These are phyloP conservation scores for Cystobasidium ongulense DNA, from an alignment of 768 basidiomycete genomes.

Conservation along the genomic window DNA sequence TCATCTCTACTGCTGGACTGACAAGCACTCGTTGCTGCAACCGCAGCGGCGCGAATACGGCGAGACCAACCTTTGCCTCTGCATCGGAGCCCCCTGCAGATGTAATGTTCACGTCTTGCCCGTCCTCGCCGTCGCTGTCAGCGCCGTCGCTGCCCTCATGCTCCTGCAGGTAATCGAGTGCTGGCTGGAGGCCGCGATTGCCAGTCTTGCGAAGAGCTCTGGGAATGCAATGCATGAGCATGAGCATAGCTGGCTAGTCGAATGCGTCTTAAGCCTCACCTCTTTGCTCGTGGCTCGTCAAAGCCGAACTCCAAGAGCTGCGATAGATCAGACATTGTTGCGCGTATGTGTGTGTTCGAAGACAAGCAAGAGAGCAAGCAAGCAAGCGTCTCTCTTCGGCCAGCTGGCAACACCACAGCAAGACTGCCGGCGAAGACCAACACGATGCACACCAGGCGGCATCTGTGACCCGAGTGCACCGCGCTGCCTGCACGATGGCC, in stretches of 20 bases:
- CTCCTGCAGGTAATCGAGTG: constrained; percentile 44
- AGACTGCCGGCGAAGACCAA: neutral
- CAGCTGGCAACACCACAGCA: constrained; percentile 31
- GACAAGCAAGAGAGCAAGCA: constrained; percentile 57
- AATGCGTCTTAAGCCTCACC: neutral
- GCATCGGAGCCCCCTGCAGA: constrained; percentile 24
- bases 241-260: neutral
- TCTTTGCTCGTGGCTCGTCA: constrained; percentile 20
- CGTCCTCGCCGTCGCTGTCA: constrained; percentile 35
- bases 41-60: too few species aligned
- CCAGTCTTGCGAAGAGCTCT: constrained; percentile 27
- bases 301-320: constrained; percentile 57
- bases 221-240: neutral
- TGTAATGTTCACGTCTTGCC: constrained; percentile 39
- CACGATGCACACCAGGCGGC: neutral
- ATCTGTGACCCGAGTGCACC: too few species aligned
- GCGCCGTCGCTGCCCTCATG: constrained; percentile 16
- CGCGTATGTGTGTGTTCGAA: constrained; percentile 45
- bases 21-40: neutral
- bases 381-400: constrained; percentile 42
- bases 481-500: too few species aligned
- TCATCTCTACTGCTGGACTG: too few species aligned
- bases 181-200: constrained; percentile 75
- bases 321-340: constrained; percentile 57
- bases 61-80: constrained; percentile 43